These are phyloP conservation scores for Albugo laibachii DNA, from an alignment of 352 stramenopile species.

Conservation along the genomic window DNA sequence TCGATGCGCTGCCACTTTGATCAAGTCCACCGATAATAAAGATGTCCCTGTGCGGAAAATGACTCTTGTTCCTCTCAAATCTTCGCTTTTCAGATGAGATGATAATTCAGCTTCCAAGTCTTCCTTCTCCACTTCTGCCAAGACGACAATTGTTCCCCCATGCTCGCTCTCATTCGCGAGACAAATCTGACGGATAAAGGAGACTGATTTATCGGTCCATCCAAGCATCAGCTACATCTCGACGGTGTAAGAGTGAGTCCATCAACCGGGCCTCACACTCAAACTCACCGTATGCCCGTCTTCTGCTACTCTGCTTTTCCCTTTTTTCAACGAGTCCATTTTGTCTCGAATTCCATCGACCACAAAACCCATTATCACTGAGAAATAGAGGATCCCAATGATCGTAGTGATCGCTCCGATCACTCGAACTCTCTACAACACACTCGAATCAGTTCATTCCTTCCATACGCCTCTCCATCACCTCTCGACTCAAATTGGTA, in stretches of 20 bases:
- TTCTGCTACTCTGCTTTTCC: conserved; percentile 65
- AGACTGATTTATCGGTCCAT: conserved; percentile 76
- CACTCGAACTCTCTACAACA: conserved; percentile 20
- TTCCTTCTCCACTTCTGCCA: conserved; percentile 59
- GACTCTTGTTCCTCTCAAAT: conserved; percentile 49
- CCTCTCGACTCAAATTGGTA: conserved; percentile 13
- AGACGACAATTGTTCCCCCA: conserved; percentile 57
- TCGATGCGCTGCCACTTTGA: conserved; percentile 56
- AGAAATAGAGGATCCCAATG: conserved; percentile 69
- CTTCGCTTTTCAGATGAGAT: conserved; percentile 30
- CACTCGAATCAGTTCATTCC: background rate
- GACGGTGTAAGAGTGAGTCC: background rate
- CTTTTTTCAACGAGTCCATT: conserved; percentile 79
- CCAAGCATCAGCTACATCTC: conserved; percentile 45
- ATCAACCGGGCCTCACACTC: no score
- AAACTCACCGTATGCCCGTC: conserved; percentile 43
- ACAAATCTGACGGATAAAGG: conserved; percentile 70
- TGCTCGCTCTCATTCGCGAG: conserved; percentile 74
- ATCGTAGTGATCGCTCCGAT: conserved; percentile 40
- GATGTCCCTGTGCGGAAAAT: conserved; percentile 69
- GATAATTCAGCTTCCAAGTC: conserved; percentile 45
- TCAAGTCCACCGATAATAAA: conserved; percentile 53
- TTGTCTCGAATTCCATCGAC: conserved; percentile 73
- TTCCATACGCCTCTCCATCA: conserved; percentile 2
- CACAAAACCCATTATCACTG: conserved; percentile 80